Conservation (phyloP, 2,329 filamentous ascomycete genomes). For the Pestalotiopsis sp. region DNA sequence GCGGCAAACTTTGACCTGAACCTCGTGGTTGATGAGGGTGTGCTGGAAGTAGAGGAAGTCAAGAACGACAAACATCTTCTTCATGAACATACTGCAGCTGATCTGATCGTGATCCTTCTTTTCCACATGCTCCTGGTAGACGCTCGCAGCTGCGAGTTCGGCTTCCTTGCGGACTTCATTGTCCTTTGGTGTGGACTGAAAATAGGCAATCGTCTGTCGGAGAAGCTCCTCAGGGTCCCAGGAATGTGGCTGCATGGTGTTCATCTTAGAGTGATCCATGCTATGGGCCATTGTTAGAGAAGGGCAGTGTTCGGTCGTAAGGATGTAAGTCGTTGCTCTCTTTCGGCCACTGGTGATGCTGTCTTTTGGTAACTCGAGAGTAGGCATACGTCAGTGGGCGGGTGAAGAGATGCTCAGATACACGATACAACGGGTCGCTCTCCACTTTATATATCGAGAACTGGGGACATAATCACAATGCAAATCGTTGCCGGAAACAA, state of each 20-base stretch:
- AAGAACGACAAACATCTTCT: neutral
- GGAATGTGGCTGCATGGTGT: neutral
- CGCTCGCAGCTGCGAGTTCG: too few relatives aligned
- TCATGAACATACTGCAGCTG: neutral
- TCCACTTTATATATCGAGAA: neutral
- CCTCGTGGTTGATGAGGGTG: neutral
- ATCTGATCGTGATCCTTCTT: neutral
- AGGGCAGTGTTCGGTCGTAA: too few relatives aligned
- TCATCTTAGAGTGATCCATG: neutral
- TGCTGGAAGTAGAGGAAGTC: neutral
- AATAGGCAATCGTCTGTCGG: neutral
- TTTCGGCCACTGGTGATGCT: too few relatives aligned
- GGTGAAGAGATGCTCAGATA: neutral
- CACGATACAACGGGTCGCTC: neutral
- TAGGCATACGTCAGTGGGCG: neutral
- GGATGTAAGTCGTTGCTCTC: too few relatives aligned
- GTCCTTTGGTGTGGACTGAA: neutral
- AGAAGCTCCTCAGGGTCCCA: conserved; percentile 1
- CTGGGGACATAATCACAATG: neutral
- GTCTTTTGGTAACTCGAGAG: neutral
- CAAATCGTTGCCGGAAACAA: neutral
- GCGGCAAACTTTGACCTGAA: neutral
- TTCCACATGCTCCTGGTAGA: too few relatives aligned
- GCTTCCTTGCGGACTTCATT: neutral
- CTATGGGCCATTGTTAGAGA: neutral